phyloP scores from a whole-genome alignment of 495 filamentous ascomycete species.

The Tuber aestivum region DNA sequence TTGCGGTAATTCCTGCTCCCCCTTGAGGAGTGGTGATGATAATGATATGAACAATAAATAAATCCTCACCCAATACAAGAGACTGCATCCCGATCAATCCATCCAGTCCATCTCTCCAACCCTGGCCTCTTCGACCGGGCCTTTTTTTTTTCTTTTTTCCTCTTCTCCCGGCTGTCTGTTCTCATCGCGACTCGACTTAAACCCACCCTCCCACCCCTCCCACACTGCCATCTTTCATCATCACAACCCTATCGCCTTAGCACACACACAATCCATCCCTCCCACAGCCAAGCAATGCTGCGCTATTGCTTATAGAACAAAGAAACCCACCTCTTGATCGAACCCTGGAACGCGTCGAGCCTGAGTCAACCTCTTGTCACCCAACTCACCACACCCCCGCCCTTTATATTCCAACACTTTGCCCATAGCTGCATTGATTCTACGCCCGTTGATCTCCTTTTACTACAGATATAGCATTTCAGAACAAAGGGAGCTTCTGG shows the following conservation, averaged over 20 bases:
- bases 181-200: conserved; percentile 4
- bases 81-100: background rate
- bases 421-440: conserved; percentile 13
- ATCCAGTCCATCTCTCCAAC: background rate
- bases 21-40: background rate
- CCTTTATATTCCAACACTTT: conserved; percentile 29
- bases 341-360: conserved; percentile 16
- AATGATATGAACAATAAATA: background rate
- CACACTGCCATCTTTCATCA: background rate
- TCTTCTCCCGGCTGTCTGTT: background rate
- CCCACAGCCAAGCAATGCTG: background rate
- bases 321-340: background rate
- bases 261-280: background rate
- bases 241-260: background rate
- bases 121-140: background rate
- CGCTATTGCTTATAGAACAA: conserved; percentile 5
- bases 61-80: background rate
- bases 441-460: conserved; percentile 11
- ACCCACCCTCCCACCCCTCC: background rate
- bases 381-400: background rate
- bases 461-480: background rate
- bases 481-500: background rate
- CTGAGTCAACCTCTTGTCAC: background rate
- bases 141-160: background rate
- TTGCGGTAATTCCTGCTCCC: background rate